Percentiles rank a stretch among this genome's conserved stretches.
Evolutionary conservation across 2,329 filamentous ascomycete species (phyloP).

Genomic region (Hymenoscyphus scutula): DNA sequence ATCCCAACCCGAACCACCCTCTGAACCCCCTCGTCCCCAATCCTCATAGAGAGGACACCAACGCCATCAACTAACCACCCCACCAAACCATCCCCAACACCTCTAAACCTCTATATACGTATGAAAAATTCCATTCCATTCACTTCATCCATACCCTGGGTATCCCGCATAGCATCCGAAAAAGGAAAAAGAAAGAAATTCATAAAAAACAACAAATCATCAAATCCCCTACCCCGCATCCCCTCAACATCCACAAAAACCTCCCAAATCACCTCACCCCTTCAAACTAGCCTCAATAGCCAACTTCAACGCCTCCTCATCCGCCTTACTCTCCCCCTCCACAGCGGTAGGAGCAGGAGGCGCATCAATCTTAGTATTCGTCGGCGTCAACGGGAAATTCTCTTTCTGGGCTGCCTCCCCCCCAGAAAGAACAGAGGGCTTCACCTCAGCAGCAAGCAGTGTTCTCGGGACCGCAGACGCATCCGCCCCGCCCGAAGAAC

Average conservation of each 20-base stretch:
- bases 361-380: background rate
- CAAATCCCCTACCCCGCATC: background rate
- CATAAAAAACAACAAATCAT: too few species aligned
- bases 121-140: background rate
- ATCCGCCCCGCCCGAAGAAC: conserved; percentile 70
- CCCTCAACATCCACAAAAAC: too few species aligned
- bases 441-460: background rate
- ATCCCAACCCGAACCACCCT: too few species aligned
- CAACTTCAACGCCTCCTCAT: conserved; percentile 54
- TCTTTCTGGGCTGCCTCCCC: background rate
- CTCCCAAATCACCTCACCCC: background rate
- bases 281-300: conserved; percentile 57
- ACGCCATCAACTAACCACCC: too few species aligned
- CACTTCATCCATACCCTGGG: background rate
- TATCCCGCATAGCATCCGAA: background rate
- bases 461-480: conserved; percentile 15
- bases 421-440: background rate
- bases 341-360: background rate
- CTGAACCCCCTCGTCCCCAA: too few species aligned
- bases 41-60: too few species aligned
- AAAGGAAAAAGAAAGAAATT: too few species aligned
- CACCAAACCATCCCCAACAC: background rate
- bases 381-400: conserved; percentile 52
- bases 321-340: conserved; percentile 38
- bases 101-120: background rate